Conservation (phyloP, 1,139 yeast genomes). For the Suhomyces chickasaworum region DNA sequence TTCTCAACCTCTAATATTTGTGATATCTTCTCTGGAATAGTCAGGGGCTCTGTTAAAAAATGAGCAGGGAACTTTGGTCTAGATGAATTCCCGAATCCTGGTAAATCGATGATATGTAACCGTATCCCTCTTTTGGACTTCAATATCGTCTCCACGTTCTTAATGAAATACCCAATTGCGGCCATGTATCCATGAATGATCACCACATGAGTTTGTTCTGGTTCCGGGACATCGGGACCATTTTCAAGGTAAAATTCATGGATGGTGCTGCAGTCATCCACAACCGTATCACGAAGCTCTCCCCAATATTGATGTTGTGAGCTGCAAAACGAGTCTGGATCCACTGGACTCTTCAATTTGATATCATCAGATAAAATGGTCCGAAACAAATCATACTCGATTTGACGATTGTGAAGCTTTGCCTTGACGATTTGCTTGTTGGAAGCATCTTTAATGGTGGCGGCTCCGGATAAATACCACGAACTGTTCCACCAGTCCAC, state of each 20-base stretch:
- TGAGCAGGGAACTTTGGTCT: constrained; percentile 41
- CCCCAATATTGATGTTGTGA: constrained; percentile 17
- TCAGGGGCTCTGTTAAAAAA: constrained; percentile 28
- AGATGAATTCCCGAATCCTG: constrained; percentile 50
- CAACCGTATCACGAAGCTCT: constrained; percentile 33
- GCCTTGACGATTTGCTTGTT: constrained; percentile 22
- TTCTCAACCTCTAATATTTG: constrained; percentile 41
- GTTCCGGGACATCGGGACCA: constrained; percentile 19
- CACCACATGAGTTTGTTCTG: constrained; percentile 30
- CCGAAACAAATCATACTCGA: constrained; percentile 40
- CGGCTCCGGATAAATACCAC: constrained; percentile 27
- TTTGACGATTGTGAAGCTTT: constrained; percentile 26
- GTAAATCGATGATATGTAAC: constrained; percentile 42
- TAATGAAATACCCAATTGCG: constrained; percentile 46
- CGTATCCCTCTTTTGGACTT: constrained; percentile 36
- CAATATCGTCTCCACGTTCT: constrained; percentile 38
- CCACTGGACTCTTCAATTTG: constrained; percentile 17
- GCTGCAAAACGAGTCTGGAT: neutral
- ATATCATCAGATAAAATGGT: constrained; percentile 39
- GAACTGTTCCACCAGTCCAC: constrained; percentile 46
- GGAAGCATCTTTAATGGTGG: constrained; percentile 11
- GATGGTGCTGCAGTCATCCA: constrained; percentile 34
- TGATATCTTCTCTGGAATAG: constrained; percentile 27
- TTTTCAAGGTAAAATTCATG: constrained; percentile 44
- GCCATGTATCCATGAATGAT: constrained; percentile 52